Percentiles rank a stretch among this genome's conserved stretches.
Evolutionary conservation across 2,329 filamentous ascomycete species (phyloP).

Genomic region (Neonectria magnoliae): DNA sequence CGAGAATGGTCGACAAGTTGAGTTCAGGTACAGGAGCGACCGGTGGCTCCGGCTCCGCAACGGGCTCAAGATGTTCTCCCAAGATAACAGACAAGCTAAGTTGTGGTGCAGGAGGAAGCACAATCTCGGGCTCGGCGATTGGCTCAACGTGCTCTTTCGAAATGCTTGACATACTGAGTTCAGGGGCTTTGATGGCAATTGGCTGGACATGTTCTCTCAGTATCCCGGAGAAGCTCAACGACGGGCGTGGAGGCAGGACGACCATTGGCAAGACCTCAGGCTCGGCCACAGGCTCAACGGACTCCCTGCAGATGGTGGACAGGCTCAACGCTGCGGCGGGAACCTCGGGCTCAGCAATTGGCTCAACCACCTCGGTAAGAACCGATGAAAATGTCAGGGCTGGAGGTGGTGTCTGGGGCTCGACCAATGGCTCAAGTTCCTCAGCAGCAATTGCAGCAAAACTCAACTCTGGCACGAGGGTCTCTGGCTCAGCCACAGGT

Average conservation of each 20-base stretch:
- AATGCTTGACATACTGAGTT: slow-evolving; percentile 37
- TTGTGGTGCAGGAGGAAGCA: slow-evolving; percentile 20
- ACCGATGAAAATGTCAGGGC: slow-evolving; percentile 1
- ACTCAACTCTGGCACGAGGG: slow-evolving; percentile 24
- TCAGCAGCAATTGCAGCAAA: slow-evolving; percentile 31
- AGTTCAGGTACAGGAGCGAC: slow-evolving; percentile 33
- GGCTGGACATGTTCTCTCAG: slow-evolving; percentile 46
- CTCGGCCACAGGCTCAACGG: slow-evolving; percentile 46
- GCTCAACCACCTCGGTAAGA: slow-evolving; percentile 23
- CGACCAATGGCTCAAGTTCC: slow-evolving; percentile 7
- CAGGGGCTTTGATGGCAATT: slow-evolving; percentile 17
- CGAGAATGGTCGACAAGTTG: slow-evolving; percentile 34
- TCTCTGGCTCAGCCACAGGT: slow-evolving; percentile 31
- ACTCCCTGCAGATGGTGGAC: slow-evolving; percentile 39
- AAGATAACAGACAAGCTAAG: slow-evolving; percentile 34
- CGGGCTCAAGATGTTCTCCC: slow-evolving; percentile 34
- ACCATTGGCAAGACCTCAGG: neutral
- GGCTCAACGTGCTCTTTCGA: slow-evolving; percentile 47
- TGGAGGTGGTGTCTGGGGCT: neutral
- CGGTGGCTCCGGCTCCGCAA: slow-evolving; percentile 26
- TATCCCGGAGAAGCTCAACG: slow-evolving; percentile 40
- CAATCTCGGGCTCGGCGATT: slow-evolving; percentile 29
- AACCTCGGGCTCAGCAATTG: slow-evolving; percentile 23
- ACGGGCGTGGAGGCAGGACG: slow-evolving; percentile 22
- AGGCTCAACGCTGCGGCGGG: slow-evolving; percentile 29